Conservation (phyloP, 371 early-diverging fungal species). For the Lichtheimia ramosa region DNA sequence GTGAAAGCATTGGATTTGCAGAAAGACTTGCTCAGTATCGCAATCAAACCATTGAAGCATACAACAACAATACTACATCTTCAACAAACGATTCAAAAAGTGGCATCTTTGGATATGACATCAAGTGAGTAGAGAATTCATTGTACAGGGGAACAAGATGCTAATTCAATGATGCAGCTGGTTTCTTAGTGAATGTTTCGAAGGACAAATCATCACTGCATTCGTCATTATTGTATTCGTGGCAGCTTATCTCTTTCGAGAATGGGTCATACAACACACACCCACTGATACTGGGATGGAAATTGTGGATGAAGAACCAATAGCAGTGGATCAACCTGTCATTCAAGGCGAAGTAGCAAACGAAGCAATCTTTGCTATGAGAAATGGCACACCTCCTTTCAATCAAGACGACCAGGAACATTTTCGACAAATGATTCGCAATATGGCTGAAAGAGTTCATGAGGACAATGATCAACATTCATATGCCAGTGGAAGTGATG, state of each 20-base stretch:
- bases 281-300: slow-evolving; percentile 40
- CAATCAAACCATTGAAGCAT: not conserved
- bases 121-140: slow-evolving; percentile 6
- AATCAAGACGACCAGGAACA: slow-evolving; percentile 2
- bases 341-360: not conserved
- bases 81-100: not conserved
- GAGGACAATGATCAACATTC: slow-evolving; percentile 2
- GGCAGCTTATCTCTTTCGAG: slow-evolving; percentile 77
- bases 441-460: not conserved
- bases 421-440: not conserved
- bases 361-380: not conserved
- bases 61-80: not conserved
- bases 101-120: not conserved
- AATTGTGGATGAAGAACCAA: slow-evolving; percentile 16
- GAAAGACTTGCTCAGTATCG: slow-evolving; percentile 6
- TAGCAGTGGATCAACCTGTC: slow-evolving; percentile 10
- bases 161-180: slow-evolving; percentile 33
- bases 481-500: not conserved
- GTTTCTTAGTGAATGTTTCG: slow-evolving; percentile 81
- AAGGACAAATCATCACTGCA: slow-evolving; percentile 84
- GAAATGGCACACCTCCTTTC: not conserved
- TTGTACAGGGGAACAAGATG: not conserved
- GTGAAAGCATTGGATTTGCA: slow-evolving; percentile 48
- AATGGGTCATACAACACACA: slow-evolving; percentile 85
- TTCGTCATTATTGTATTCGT: slow-evolving; percentile 76